Evolutionary conservation across 192 early-diverging fungal genomes (phyloP), one percentile per base, ranked within the genome.

Genomic region (Chytriomyces sp.): DNA sequence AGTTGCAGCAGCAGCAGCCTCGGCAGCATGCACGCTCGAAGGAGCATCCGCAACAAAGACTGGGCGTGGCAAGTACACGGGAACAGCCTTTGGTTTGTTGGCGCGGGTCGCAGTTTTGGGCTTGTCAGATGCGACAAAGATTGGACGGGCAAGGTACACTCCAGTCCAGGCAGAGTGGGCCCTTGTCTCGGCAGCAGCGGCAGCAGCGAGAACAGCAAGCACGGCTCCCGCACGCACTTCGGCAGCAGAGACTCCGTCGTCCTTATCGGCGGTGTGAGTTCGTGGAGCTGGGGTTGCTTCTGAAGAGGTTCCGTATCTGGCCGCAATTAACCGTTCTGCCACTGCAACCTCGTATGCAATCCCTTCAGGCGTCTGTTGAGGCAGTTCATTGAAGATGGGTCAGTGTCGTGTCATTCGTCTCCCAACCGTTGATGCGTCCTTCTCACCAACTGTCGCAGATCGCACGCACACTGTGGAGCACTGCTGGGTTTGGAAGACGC

Each of bases 181-280:
- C n/a, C 5, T 26, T 13, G 62, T 26, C 35, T 64, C 62, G 23
- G 24, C n/a, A 11, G 20, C 62, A 64, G 23, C 20, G 18, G 24
- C 62, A 20, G 11, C 23, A 26, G 11, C 20, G 18, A 64, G 11
- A 24, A 64, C 24, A 64, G 62, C 62, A 24, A 26, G 23, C 11
- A 35, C 11, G 11, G 45, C 66, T 0, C 53, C 16, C 20, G 66
- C 66, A 46, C 45, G 45, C 24, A 46, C 43, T 47, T 67, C n/a
- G 63, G 63, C 63, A 59, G 57, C 57, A 20, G 13, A 20, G 57
- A 59, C 57, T 59, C 16, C 16, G 57, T 59, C 57, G 57, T 20
- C 57, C 57, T 16, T 59, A 5, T 16, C 20, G 57, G 1, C 57
- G 16, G 57, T 59, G 57, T 16, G 20, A 59, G 18, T n/a, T 16